These are phyloP conservation scores for Grigorovia humatica DNA, from an alignment of 805 yeast genomes.

Conservation along the genomic window DNA sequence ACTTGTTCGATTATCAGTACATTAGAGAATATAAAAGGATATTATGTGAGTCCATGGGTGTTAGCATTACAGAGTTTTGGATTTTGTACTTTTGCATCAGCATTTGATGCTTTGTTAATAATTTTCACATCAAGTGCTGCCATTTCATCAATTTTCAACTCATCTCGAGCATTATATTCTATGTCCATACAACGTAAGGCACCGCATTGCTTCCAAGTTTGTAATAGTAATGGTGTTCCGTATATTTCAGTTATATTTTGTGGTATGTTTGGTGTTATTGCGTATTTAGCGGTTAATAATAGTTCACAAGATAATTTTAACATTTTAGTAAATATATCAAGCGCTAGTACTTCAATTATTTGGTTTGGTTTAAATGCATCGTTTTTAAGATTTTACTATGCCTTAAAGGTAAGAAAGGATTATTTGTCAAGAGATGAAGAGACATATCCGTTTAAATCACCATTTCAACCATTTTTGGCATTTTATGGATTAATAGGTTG, in stretches of 20 bases:
- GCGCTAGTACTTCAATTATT: constrained; percentile 66
- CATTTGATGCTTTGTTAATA: constrained; percentile 42
- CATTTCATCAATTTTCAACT: constrained; percentile 47
- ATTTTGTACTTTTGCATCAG: constrained; percentile 39
- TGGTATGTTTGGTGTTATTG: constrained; percentile 47
- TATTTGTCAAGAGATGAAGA: constrained; percentile 53
- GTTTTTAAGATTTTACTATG: constrained; percentile 54
- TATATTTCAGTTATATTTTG: constrained; percentile 57
- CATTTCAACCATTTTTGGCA: constrained; percentile 61
- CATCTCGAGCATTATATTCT: constrained; percentile 49
- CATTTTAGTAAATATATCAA: constrained; percentile 54
- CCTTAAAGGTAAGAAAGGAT: constrained; percentile 50
- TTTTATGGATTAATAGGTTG: constrained; percentile 52
- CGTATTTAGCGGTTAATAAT: constrained; percentile 49
- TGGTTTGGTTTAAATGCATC: constrained; percentile 69
- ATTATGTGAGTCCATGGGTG: constrained; percentile 46
- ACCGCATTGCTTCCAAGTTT: constrained; percentile 48
- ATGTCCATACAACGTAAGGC: constrained; percentile 48
- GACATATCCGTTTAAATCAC: constrained; percentile 58
- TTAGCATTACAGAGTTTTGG: constrained; percentile 46
- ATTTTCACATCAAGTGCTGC: constrained; percentile 50
- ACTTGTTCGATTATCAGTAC: constrained; percentile 59
- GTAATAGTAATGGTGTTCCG: constrained; percentile 63
- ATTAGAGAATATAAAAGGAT: constrained; percentile 34
- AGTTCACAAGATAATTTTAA: constrained; percentile 55